phyloP scores from a whole-genome alignment of 2,329 filamentous ascomycete species.

The Aureobasidium uvarum region DNA sequence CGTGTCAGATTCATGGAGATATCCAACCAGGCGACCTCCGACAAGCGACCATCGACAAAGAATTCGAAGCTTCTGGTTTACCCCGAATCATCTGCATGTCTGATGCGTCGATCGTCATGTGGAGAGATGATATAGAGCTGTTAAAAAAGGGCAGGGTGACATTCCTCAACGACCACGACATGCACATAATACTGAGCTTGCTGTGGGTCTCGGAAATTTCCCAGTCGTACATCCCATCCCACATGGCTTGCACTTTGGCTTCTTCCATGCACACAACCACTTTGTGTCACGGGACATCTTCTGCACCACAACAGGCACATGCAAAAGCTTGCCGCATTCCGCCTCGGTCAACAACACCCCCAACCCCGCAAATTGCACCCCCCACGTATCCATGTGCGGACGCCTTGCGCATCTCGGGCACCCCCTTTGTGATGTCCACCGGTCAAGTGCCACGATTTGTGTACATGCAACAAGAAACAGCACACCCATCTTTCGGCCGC shows the following conservation, averaged over 20 bases:
- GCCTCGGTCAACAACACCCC: conserved; percentile 2
- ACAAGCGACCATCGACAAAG: background rate
- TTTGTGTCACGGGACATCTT: background rate
- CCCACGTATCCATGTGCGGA: background rate
- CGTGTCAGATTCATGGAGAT: background rate
- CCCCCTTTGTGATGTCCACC: background rate
- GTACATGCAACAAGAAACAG: background rate
- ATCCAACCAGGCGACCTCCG: background rate
- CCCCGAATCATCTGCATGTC: background rate
- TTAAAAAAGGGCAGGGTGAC: background rate
- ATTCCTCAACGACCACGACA: background rate
- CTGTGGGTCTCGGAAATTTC: background rate
- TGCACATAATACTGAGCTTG: background rate
- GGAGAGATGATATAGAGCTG: too few species aligned
- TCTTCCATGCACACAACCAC: background rate
- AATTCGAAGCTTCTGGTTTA: background rate
- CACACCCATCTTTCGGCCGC: background rate
- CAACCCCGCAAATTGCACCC: background rate
- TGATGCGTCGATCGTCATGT: too few species aligned
- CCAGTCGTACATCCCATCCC: background rate
- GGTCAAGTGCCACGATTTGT: conserved; percentile 11
- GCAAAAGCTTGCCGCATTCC: conserved; percentile 15
- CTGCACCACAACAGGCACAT: conserved; percentile 7
- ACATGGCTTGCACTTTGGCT: background rate
- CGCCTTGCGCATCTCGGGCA: conserved; percentile 11